phyloP scores from a whole-genome alignment of 495 filamentous ascomycete species.

The Jackrogersella multiformis region DNA sequence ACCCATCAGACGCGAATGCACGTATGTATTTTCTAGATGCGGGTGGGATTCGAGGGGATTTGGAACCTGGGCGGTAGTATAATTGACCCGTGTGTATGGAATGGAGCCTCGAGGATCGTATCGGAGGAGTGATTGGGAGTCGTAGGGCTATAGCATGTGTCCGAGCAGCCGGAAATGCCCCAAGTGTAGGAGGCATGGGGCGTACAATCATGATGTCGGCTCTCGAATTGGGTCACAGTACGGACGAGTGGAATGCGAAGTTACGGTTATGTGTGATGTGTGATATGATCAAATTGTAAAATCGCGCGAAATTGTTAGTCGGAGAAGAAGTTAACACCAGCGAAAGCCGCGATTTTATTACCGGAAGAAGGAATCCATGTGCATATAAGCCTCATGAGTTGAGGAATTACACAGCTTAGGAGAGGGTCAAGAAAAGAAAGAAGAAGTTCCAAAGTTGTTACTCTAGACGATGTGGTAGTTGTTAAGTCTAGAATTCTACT shows the following conservation, averaged over 20 bases:
- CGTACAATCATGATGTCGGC: constrained; percentile 34
- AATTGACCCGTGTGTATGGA: constrained; percentile 23
- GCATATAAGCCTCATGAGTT: constrained; percentile 20
- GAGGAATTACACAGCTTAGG: constrained; percentile 11
- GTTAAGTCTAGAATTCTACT: background rate
- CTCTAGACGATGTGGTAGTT: background rate
- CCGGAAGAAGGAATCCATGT: constrained; percentile 36
- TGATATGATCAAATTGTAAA: background rate
- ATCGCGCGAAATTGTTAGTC: constrained; percentile 34
- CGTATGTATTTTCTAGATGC: constrained; percentile 21
- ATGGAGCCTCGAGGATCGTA: constrained; percentile 24
- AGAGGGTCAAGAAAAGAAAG: constrained; percentile 3
- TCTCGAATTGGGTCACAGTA: constrained; percentile 7
- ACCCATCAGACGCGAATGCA: constrained; percentile 33
- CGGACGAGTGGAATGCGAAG: constrained; percentile 13
- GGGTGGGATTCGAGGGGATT: constrained; percentile 2
- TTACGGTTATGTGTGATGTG: background rate
- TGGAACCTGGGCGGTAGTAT: constrained; percentile 10
- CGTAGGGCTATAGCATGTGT: constrained; percentile 4
- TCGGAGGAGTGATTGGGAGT: constrained; percentile 11
- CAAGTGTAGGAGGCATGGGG: constrained; percentile 18
- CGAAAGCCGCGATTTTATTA: constrained; percentile 39
- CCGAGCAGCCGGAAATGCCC: constrained; percentile 3
- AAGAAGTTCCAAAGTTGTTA: background rate
- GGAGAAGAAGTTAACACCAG: constrained; percentile 23